Conservation (phyloP, 306 rosid genomes). For the Alnus glutinosa region DNA sequence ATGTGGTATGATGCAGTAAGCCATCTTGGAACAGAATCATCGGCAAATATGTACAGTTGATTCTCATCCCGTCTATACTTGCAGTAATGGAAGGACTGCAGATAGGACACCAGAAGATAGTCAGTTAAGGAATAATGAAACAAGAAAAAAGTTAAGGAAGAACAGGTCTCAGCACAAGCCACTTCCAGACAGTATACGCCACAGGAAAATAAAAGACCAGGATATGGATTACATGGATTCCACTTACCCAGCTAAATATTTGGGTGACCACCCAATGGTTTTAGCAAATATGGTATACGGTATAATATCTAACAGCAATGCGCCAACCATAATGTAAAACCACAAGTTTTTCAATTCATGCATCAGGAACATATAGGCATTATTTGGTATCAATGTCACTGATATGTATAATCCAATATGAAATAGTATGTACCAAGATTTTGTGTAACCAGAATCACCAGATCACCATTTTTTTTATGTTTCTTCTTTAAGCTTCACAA, state of each 20-base stretch:
- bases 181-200: not conserved
- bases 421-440: not conserved
- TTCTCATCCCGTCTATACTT: constrained; percentile 95
- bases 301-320: not conserved
- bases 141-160: not conserved
- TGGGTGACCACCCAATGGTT: not conserved
- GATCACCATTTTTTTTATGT: not conserved
- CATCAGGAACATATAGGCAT: not conserved
- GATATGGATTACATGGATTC: not conserved
- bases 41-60: constrained; percentile 91
- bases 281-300: not conserved
- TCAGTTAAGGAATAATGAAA: constrained; percentile 4
- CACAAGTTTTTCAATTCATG: not conserved
- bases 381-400: not conserved
- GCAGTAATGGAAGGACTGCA: constrained; percentile 99
- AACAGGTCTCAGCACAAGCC: not conserved
- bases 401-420: not conserved
- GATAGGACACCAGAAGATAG: constrained; percentile 24
- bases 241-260: not conserved
- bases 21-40: constrained; percentile 98
- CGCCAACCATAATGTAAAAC: not conserved
- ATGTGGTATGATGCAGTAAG: constrained; percentile 89
- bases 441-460: not conserved
- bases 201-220: not conserved
- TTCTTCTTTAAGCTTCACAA: not conserved